phyloP scores from a whole-genome alignment of 306 rosid species.

The Vicia faba region DNA sequence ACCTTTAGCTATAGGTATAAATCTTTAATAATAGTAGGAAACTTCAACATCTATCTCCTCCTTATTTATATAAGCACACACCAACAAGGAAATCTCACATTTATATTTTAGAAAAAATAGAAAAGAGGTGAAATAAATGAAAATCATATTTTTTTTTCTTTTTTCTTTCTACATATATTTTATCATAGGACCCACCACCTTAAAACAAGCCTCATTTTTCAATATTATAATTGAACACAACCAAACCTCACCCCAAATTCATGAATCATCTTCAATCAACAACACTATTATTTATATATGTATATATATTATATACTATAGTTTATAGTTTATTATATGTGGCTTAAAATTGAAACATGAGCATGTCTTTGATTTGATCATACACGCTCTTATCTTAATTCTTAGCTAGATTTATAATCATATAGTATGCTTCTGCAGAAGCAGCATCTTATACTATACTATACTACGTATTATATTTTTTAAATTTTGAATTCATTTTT shows the following conservation, averaged over 20 bases:
- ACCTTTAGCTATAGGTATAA: conserved; percentile 34
- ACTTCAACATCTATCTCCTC: conserved; percentile 52
- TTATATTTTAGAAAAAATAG: conserved; percentile 37
- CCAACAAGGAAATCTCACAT: conserved; percentile 55
- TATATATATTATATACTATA: too few relatives aligned
- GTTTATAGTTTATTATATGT: neutral
- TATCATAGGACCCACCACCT: conserved; percentile 47
- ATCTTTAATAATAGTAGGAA: conserved; percentile 47
- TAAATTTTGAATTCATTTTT: conserved; percentile 6
- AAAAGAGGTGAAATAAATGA: conserved; percentile 39
- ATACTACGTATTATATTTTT: conserved; percentile 6
- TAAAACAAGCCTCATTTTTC: conserved; percentile 31
- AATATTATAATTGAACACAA: conserved; percentile 25
- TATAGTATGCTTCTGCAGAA: conserved; percentile 34
- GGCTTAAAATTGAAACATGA: conserved; percentile 36
- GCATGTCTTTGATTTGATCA: conserved; percentile 42
- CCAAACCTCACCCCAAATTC: conserved; percentile 45
- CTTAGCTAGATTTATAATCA: neutral
- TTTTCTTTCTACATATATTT: conserved; percentile 25
- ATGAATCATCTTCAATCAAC: conserved; percentile 41
- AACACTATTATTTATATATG: neutral
- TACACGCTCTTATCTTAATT: conserved; percentile 32
- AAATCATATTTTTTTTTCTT: conserved; percentile 17
- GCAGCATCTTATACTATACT: conserved; percentile 17
- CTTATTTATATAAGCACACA: conserved; percentile 66